Evolutionary conservation across 768 basidiomycete species (phyloP).

Genomic region (Leccinum arenicola): DNA sequence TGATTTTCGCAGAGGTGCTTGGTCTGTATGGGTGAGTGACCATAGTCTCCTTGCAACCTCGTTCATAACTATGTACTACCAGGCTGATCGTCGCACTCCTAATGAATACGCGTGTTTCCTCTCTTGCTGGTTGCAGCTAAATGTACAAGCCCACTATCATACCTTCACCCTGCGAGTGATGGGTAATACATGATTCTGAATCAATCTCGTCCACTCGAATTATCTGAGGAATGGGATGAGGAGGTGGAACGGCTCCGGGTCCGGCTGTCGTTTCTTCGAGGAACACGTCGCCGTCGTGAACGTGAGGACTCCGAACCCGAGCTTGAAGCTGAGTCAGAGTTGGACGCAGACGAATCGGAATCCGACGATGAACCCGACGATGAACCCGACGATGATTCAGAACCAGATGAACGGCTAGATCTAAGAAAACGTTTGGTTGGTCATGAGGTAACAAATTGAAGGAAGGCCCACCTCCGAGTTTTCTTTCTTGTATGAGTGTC

Average conservation of each 20-base stretch:
- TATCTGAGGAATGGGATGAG: constrained; percentile 16
- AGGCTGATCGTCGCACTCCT: constrained; percentile 88
- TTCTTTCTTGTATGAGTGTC: constrained; percentile 35
- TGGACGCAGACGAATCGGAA: constrained; percentile 13
- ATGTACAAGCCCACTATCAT: constrained; percentile 6
- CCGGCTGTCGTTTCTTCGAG: constrained; percentile 23
- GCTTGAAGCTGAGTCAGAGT: constrained; percentile 37
- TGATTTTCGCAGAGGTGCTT: constrained; percentile 89
- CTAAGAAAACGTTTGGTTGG: constrained; percentile 16
- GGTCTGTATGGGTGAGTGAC: constrained; percentile 76
- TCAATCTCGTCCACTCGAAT: constrained; percentile 15
- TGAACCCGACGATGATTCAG: constrained; percentile 12
- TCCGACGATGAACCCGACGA: neutral
- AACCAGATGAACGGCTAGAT: constrained; percentile 33
- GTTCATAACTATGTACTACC: neutral
- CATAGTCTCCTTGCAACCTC: neutral
- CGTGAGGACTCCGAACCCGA: constrained; percentile 48
- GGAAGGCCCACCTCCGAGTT: constrained; percentile 38
- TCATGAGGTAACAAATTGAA: neutral
- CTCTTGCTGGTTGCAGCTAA: constrained; percentile 29
- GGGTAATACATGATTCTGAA: constrained; percentile 7
- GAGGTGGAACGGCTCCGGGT: constrained; percentile 25
- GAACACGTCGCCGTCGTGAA: constrained; percentile 41
- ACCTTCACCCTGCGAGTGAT: constrained; percentile 13
- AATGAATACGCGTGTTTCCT: constrained; percentile 77